Evolutionary conservation across 169 alveolate species (phyloP), one percentile per base, ranked within the genome.

Genomic region (Babesia caballi): DNA sequence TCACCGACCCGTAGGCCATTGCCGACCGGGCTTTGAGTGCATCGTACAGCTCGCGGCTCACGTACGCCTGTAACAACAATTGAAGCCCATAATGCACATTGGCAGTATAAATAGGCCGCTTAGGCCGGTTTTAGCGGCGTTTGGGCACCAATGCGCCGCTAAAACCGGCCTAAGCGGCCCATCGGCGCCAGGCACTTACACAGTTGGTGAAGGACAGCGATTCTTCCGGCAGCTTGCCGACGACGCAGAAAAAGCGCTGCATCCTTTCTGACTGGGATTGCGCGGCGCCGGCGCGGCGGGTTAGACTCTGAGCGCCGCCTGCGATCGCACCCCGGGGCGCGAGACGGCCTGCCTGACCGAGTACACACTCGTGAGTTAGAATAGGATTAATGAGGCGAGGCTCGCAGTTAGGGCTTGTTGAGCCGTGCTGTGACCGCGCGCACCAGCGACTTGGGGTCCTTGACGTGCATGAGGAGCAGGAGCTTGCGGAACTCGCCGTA

Each of bases 151-250:
- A 38, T 38, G 12, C 46, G 12, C 7, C 7, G 12, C n/a, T 38
- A 12, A 9, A 9, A 38, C 7, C n/a, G 12, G 46, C 46, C 33
- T 7, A 19, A 1, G 33, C 15, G 53, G 30, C 30, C 33, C 53
- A 12, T 2, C 27, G 12, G 11, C 9, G 9, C n/a, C 11, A 17
- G 32, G 44, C 27, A 71, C 80, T 52, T 81, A 81, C 88, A 53
- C 83, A 81, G 63, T 81, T 70, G 66, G 88, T 70, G 71, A 54
- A 81, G 38, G 84, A 47, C 15, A 81, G 81, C 47, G 82, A 53
- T 59, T 81, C 88, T 17, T 81, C 88, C 38, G 88, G 88, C 59
- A 81, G 38, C 28, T 81, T 81, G 65, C 80, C 65, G 44, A 81
- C 88, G 4, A 53, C 42, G n/a, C 88, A 36, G 23, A 46, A 21